Conservation (phyloP, 257 asterid species). For the Plantago major region DNA sequence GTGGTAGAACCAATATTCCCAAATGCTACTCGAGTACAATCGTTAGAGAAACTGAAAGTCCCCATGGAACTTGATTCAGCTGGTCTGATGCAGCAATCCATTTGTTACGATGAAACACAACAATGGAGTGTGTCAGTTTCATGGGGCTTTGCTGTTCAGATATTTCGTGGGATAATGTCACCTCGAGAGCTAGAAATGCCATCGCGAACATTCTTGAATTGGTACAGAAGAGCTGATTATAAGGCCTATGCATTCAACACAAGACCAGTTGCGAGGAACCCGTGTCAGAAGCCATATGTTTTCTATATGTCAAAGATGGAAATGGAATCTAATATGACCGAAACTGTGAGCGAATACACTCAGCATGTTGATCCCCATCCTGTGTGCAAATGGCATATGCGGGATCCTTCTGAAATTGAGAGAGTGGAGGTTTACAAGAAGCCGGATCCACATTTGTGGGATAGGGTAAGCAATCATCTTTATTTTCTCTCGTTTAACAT, state of each 20-base stretch:
- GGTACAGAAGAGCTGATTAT: slow-evolving; percentile 66
- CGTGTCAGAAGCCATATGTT: slow-evolving; percentile 60
- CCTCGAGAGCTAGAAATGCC: slow-evolving; percentile 77
- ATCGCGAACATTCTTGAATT: slow-evolving; percentile 58
- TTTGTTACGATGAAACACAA: slow-evolving; percentile 47
- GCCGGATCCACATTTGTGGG: slow-evolving; percentile 54
- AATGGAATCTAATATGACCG: slow-evolving; percentile 28
- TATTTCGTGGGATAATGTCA: slow-evolving; percentile 55
- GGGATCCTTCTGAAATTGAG: slow-evolving; percentile 35
- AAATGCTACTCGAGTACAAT: slow-evolving; percentile 31
- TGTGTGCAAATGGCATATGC: slow-evolving; percentile 45
- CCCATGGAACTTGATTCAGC: slow-evolving; percentile 52
- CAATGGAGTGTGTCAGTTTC: slow-evolving; percentile 58
- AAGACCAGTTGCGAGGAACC: slow-evolving; percentile 56
- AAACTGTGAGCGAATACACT: slow-evolving; percentile 37
- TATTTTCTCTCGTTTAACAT: neutral
- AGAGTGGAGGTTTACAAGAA: slow-evolving; percentile 42
- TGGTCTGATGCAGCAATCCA: slow-evolving; percentile 62
- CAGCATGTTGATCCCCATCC: slow-evolving; percentile 42
- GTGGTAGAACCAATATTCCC: slow-evolving; percentile 70
- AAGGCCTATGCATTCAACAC: slow-evolving; percentile 68
- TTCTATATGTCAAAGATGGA: slow-evolving; percentile 37
- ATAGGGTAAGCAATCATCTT: slow-evolving; percentile 34
- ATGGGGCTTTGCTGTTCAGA: slow-evolving; percentile 62
- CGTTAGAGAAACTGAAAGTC: slow-evolving; percentile 32